Evolutionary conservation across 331 rosid species (phyloP).

Genomic region (Saraca asoca): DNA sequence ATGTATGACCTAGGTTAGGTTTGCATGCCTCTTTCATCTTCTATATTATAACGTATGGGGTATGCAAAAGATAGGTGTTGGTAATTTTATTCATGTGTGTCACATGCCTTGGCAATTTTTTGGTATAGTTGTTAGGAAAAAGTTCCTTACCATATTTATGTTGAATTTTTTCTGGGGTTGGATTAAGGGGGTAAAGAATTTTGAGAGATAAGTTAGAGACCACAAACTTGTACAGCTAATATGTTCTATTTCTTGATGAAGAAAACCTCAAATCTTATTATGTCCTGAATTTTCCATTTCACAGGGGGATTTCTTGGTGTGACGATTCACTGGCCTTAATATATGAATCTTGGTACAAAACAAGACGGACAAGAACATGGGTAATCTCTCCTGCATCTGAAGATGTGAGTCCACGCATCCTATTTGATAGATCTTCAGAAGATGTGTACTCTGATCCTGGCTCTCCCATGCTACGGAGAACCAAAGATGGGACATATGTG

Average conservation of each 20-base stretch:
- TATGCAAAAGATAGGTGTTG: background rate
- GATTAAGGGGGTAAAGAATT: background rate
- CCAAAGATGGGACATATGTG: slow-evolving; percentile 78
- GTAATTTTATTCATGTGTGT: slow-evolving; percentile 21
- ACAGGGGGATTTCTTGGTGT: slow-evolving; percentile 96
- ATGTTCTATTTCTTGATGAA: background rate
- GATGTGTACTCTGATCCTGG: slow-evolving; percentile 99
- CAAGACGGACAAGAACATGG: slow-evolving; percentile 79
- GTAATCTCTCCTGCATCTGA: slow-evolving; percentile 75
- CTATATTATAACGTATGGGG: background rate
- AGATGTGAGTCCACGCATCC: slow-evolving; percentile 66
- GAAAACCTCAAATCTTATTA: slow-evolving; percentile 20
- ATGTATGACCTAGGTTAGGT: slow-evolving; percentile 22
- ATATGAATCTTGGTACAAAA: slow-evolving; percentile 98
- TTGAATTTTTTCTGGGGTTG: slow-evolving; percentile 1
- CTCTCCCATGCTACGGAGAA: slow-evolving; percentile 91
- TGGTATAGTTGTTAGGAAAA: slow-evolving; percentile 24
- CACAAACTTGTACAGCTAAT: background rate
- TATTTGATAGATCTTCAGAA: slow-evolving; percentile 96
- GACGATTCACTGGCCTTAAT: slow-evolving; percentile 88
- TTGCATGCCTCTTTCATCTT: slow-evolving; percentile 18
- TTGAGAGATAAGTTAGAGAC: background rate
- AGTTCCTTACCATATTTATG: slow-evolving; percentile 20
- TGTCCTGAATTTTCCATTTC: slow-evolving; percentile 33
- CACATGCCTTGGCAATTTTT: slow-evolving; percentile 27